phyloP scores from a whole-genome alignment of 179 eudicot species.

The Monotropa hypopitys region DNA sequence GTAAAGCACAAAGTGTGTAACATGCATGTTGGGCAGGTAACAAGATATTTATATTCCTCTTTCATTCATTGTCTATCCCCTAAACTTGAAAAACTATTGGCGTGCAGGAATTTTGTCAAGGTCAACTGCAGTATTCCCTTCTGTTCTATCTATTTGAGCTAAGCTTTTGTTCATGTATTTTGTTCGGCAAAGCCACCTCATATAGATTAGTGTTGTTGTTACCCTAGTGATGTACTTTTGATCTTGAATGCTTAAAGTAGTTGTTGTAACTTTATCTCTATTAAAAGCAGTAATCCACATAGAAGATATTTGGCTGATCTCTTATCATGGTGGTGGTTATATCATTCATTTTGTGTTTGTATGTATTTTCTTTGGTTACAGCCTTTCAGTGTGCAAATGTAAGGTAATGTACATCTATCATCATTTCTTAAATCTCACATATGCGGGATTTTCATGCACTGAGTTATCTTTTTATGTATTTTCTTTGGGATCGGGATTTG shows the following conservation, averaged over 20 bases:
- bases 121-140: not conserved
- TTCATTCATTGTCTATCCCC: no score
- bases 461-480: no score
- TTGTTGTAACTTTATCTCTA: not conserved
- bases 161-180: not conserved
- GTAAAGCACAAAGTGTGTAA: conserved; percentile 42
- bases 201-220: not conserved
- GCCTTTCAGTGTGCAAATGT: not conserved
- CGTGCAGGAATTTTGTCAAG: conserved; percentile 7
- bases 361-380: no score
- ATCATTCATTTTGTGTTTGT: not conserved
- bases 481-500: no score
- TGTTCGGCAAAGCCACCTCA: not conserved
- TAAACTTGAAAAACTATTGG: not conserved
- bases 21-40: conserved; percentile 18
- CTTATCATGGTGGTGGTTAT: not conserved
- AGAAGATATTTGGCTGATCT: not conserved
- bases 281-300: not conserved
- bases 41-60: not conserved
- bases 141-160: not conserved
- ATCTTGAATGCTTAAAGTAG: not conserved
- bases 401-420: no score
- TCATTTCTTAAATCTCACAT: no score
- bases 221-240: not conserved
- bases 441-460: no score